These are phyloP conservation scores for Entomophthora muscae DNA, from an alignment of 371 early-diverging fungal genomes.

Conservation along the genomic window DNA sequence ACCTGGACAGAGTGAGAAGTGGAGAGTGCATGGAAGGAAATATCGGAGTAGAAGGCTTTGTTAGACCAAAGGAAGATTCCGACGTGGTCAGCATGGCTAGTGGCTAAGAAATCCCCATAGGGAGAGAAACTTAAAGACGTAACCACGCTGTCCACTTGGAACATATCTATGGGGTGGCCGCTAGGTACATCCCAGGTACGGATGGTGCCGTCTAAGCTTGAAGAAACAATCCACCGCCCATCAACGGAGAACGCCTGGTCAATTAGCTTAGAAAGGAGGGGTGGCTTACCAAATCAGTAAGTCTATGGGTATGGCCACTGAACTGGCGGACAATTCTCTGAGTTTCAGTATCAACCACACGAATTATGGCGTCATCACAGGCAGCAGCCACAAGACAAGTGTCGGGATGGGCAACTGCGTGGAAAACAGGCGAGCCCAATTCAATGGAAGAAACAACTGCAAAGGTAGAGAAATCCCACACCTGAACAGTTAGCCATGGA, in stretches of 20 bases:
- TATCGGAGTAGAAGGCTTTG: conserved; percentile 46
- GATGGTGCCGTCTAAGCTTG: conserved; percentile 67
- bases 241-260: conserved; percentile 67
- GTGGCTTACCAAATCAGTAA: conserved; percentile 56
- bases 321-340: conserved; percentile 68
- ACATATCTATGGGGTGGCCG: conserved; percentile 71
- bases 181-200: conserved; percentile 91
- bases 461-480: conserved; percentile 66
- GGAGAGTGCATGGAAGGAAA: conserved; percentile 38
- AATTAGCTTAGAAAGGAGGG: background rate
- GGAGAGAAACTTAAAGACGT: conserved; percentile 80
- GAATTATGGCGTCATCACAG: conserved; percentile 68
- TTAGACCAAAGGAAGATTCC: conserved; percentile 89
- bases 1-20: conserved; percentile 31
- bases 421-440: conserved; percentile 48
- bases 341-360: conserved; percentile 72
- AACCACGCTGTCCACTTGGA: conserved; percentile 51
- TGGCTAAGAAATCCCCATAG: conserved; percentile 77
- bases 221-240: conserved; percentile 78
- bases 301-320: conserved; percentile 67
- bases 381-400: conserved; percentile 61
- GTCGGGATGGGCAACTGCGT: conserved; percentile 42
- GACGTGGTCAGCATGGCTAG: conserved; percentile 74
- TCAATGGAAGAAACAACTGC: conserved; percentile 37
- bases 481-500: conserved; percentile 15